phyloP scores from a whole-genome alignment of 2,329 filamentous ascomycete species.

The Penicillium aurantiogriseum region DNA sequence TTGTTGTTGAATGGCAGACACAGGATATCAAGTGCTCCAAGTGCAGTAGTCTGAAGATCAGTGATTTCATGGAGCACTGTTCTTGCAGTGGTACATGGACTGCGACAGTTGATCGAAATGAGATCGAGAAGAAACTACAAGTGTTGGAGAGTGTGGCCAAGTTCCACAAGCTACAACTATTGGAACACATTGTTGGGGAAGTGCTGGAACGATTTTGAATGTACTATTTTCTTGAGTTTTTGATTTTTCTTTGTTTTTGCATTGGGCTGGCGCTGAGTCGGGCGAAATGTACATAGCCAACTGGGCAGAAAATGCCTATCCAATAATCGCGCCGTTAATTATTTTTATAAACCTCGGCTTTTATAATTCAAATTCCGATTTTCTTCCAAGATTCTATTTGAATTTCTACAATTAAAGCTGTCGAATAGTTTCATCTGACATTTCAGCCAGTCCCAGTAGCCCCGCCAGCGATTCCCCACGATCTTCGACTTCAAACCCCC shows the following conservation, averaged over 20 bases:
- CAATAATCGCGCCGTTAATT: neutral
- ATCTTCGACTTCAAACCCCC: conserved; percentile 2
- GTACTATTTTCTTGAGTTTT: neutral
- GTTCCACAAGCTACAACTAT: conserved; percentile 78
- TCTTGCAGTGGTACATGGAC: conserved; percentile 86
- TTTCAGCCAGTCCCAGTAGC: neutral
- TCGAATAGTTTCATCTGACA: neutral
- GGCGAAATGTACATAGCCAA: neutral
- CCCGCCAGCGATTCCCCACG: neutral
- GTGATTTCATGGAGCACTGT: conserved; percentile 97
- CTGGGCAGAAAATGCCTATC: neutral
- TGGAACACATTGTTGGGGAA: conserved; percentile 70
- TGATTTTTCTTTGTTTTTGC: neutral
- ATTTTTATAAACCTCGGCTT: neutral
- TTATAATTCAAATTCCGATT: neutral
- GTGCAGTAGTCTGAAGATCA: conserved; percentile 65
- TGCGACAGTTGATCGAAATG: conserved; percentile 65
- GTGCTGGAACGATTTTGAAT: conserved; percentile 46
- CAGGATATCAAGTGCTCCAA: conserved; percentile 89
- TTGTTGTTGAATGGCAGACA: conserved; percentile 76
- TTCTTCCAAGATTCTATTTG: neutral
- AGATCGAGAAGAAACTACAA: conserved; percentile 62
- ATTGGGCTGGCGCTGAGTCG: neutral
- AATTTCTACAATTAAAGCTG: neutral
- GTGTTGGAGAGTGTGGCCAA: conserved; percentile 73